Base-by-base conservation (phyloP, 164 flowering plant species). In the Nelumbo lutea region DNA sequence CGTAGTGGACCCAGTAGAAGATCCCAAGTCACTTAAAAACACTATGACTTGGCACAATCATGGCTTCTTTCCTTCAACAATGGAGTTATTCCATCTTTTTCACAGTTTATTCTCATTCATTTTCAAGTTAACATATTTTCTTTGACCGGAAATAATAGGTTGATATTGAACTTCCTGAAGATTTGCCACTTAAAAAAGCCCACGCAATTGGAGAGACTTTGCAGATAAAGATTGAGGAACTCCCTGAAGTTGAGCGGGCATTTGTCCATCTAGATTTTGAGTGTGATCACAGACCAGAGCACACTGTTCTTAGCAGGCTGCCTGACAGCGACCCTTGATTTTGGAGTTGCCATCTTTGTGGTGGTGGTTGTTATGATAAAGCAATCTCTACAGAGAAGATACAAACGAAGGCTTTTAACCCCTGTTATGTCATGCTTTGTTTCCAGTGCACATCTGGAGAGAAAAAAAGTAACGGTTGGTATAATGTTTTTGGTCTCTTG, bases 231-330 rank as follows among this genome's bases (percentile, higher is more conserved):
- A 73, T 94, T 1, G 98, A 94, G 73, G 83, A 83, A 70, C 93
- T 94, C 55, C 86, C 90, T 15, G 95, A 91, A 83, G 98, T 94
- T 2, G 98, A 94, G 75, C 80, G 96, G 9, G 97, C 98, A 42
- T 94, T 91, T 67, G 98, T 94, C 78, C 98, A 94, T 83, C 91
- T 94, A 13, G 98, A 94, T 76, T 90, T 71, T 68, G 98, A 94
- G 80, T 90, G 96, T 57, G 90, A 85, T 66, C 98, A 95, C 73
- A 95, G 89, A 76, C 98, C 97, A 5, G 98, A 95, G 81, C 97
- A 95, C 75, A 70, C 87, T 68, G 68, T 87, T 64, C 87, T 83
- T 65, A 70, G 66, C 62, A 79, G 79, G 68, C 81, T 87, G 27
- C 90, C 90, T 13, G 76, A 76, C 70, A 81, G 52, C 57, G 78